Conservation (phyloP, 306 rosid genomes). For the Gleditsia sinensis region DNA sequence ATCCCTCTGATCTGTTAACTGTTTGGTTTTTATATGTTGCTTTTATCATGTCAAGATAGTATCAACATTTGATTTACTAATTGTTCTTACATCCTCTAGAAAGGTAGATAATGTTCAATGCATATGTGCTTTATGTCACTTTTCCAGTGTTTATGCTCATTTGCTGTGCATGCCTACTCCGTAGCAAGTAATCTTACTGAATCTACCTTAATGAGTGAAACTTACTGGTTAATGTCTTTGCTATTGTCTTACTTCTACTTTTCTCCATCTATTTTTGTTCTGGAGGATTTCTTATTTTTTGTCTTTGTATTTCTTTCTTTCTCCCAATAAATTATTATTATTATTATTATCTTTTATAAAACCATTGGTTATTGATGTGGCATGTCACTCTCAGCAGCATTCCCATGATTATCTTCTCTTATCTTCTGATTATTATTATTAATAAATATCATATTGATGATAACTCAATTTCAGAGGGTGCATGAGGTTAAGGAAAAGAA, state of each 20-base stretch:
- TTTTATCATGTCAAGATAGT: not conserved
- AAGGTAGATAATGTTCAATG: not conserved
- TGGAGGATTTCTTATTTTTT: not conserved
- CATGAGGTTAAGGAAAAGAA: not conserved
- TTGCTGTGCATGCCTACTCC: not conserved
- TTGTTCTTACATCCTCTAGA: not conserved
- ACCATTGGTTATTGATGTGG: not conserved
- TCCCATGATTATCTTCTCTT: not conserved
- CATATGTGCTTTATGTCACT: not conserved
- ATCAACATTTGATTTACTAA: not conserved
- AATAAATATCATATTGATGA: not conserved
- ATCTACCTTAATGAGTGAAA: not conserved
- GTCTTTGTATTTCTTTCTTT: not conserved
- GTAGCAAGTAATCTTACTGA: not conserved
- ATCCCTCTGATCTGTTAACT: not conserved
- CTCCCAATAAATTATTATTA: not conserved
- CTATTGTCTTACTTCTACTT: not conserved
- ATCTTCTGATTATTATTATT: constrained; percentile 1
- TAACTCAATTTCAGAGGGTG: not conserved
- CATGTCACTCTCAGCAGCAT: not conserved
- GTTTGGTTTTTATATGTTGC: not conserved
- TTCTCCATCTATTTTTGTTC: not conserved
- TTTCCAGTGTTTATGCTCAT: constrained; percentile 5
- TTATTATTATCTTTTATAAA: not conserved
- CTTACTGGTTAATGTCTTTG: not conserved